Evolutionary conservation across 805 yeast species (phyloP), one percentile per base, ranked within the genome.

Genomic region (Nakazawaea pomicola): DNA sequence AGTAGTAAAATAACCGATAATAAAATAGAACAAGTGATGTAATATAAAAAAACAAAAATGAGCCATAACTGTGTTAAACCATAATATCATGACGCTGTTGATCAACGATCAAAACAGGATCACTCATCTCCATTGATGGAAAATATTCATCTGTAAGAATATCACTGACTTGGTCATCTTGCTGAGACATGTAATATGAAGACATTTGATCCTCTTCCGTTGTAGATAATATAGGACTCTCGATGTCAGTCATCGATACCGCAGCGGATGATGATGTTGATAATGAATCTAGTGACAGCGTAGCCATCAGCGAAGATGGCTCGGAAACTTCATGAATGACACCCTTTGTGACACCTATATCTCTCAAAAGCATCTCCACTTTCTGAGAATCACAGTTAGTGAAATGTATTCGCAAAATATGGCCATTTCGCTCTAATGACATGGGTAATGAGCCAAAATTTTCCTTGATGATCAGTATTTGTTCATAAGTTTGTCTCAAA

Each of bases 381-480:
- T 77, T 77, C 5, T 57, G 63, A 6, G 69, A 60, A 45, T 83
- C 87, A 45, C 83, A 70, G 55, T 83, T 84, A 25, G 91, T 88
- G 62, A 87, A 85, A 55, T 75, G 81, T 11, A 81, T 75, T 48
- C 81, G 63, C 38, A 78, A 51, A 23, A 61, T 53, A 40, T 58
- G 58, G 23, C 67, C 61, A 10, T 61, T 55, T 29, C 60, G 52
- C 34, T 66, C 67, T 4, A 74, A 60, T 35, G 77, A 66, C 41
- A 83, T 64, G 7, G 85, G 88, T 48, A 79, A 72, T 46, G 79
- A 78, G 2, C 93, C 93, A 43, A 80, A 74, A 3, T 57, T 50
- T 23, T 78, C 74, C 44, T 77, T 64, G 29, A 77, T 64, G 33
- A 55, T 54, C 30, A 61, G 50, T 36, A 78, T 61, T 46, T 72